Evolutionary conservation across 129 eudicot genomes (phyloP), one percentile per base, ranked within the genome.

Genomic region (Artemisia tridentata): DNA sequence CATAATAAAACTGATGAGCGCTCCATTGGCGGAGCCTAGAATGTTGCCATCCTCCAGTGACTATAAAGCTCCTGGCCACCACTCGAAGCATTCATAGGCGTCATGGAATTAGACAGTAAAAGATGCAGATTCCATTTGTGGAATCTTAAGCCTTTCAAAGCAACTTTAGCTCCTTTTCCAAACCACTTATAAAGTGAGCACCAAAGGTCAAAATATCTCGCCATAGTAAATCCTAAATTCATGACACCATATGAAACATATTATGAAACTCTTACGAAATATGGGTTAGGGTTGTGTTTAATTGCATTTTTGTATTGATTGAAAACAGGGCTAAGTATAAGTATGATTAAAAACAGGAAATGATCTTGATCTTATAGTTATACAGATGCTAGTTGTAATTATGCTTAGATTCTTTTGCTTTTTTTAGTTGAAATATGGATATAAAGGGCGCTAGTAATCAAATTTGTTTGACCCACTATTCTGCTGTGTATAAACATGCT

Each of bases 41-140:
- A 53, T 55, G 63, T 54, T 69, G 34, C 38, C 23, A 54, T 68
- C 71, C 8, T 48, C 60, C 60, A n/a, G n/a, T 50, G 0, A 68
- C 62, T 25, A 4, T 5, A 25, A 20, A 50, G 60, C 23, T 50
- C 9, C 5, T 54, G 52, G 43, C 20, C 52, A 38, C 41, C 34
- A 56, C 54, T 38, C 43, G 54, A 55, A 55, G 51, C 38, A 1
- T 16, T 54, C 52, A 69, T 31, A 38, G 17, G 74, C 55, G 20
- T 70, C 65, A 13, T 53, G 65, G 20, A 70, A 70, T 53, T 69
- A 29, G 58, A 47, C 62, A 68, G 3, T 2, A 51, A 68, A 68
- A 19, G 53, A 71, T 34, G 9, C 45, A 20, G 9, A 71, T 71
- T 57, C 66, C 65, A 17, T 71, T 41, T 57, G 2, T 43, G 23